Percentiles rank a stretch among this genome's conserved stretches.
Evolutionary conservation across 2,329 filamentous ascomycete species (phyloP).

Genomic region (Tolypocladium ovalisporum): DNA sequence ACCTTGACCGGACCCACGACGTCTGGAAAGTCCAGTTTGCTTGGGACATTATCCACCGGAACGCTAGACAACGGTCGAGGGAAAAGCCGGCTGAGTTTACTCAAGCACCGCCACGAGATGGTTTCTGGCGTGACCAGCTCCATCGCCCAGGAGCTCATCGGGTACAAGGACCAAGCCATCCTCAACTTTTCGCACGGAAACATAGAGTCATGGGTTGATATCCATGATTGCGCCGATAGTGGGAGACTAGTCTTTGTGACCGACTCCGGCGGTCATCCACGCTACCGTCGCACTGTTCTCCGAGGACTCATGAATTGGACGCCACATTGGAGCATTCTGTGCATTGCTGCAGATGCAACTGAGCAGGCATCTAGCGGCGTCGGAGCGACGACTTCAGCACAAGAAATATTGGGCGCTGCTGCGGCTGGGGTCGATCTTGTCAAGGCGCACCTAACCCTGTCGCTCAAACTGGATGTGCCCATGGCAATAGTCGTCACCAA

Average conservation of each 20-base stretch:
- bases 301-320: slow-evolving; percentile 91
- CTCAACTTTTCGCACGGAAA: slow-evolving; percentile 82
- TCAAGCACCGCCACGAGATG: slow-evolving; percentile 91
- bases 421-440: slow-evolving; percentile 58
- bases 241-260: slow-evolving; percentile 79
- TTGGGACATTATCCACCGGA: slow-evolving; percentile 82
- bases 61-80: slow-evolving; percentile 86
- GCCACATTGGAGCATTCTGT: slow-evolving; percentile 86
- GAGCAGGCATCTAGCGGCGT: slow-evolving; percentile 24
- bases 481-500: slow-evolving; percentile 83
- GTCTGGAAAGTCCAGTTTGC: slow-evolving; percentile 82
- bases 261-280: slow-evolving; percentile 83
- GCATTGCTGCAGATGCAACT: slow-evolving; percentile 69
- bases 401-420: slow-evolving; percentile 38
- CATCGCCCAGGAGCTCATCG: slow-evolving; percentile 85
- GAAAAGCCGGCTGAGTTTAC: slow-evolving; percentile 74
- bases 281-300: slow-evolving; percentile 80
- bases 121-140: slow-evolving; percentile 88
- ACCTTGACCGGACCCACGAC: slow-evolving; percentile 83
- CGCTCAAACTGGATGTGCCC: slow-evolving; percentile 67
- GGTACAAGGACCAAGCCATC: slow-evolving; percentile 54
- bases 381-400: slow-evolving; percentile 35
- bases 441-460: slow-evolving; percentile 73
- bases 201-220: slow-evolving; percentile 87
- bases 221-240: slow-evolving; percentile 65